Base-by-base conservation (phyloP, 169 alveolate genomes). In the Plasmodium adleri region DNA sequence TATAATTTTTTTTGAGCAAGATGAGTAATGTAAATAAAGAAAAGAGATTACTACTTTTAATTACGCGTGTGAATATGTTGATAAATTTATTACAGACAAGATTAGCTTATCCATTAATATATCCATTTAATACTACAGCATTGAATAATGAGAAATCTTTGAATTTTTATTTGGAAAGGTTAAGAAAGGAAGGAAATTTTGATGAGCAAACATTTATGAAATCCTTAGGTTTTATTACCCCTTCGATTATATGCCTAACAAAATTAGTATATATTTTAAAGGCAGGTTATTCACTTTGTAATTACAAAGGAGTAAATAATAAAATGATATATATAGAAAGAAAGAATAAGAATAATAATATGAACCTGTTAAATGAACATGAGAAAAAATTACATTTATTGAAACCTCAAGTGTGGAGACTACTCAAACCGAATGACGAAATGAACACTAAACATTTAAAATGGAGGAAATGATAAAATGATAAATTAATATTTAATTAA, bases 351-450 rank as follows among this genome's bases (percentile, higher is more conserved):
- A 63, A 60, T 58, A 32, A 32, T 4, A 32, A 32, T 4, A 9
- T 32, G 45, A 63, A 63, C 39, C 50, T 71, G 6, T 49, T 85
- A 72, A 66, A 15, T 64, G 71, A 85, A 20, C 52, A 85, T 71
- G 92, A 85, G 32, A 85, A 72, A 45, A 85, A 85, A 47, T 49
- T 90, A 10, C 95, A 93, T 72, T 89, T 93, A 32, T 59, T 93
- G 20, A 74, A 90, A 52, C 96, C 96, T 10, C 96, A 96, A 68
- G 93, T 94, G 47, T 96, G 98, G 98, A 66, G 97, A 32, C 73
- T 95, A 24, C 64, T 95, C 56, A 95, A 92, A 68, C 98, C 98
- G 5, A 97, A 97, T 3, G 94, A 71, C 60, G 98, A 96, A 63
- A 45, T 76, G n/a, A 88, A 91, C 56, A 96, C 98, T 45, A 93